Conservation (phyloP, 495 filamentous ascomycete genomes). For the Trichocladium uniseriatum region DNA sequence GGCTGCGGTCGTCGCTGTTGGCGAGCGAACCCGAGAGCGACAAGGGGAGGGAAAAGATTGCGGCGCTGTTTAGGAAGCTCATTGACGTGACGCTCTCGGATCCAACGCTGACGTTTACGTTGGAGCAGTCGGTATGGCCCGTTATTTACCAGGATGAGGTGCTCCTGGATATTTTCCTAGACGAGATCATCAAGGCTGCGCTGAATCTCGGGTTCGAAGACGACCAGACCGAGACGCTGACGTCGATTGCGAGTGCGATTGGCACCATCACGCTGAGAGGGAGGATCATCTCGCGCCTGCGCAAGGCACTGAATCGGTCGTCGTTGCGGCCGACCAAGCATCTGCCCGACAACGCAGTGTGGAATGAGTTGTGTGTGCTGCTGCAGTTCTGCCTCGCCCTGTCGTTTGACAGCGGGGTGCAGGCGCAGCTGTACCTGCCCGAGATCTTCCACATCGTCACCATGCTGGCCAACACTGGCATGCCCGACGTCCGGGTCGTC, state of each 20-base stretch:
- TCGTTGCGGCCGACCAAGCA: constrained; percentile 51
- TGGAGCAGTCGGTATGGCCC: constrained; percentile 54
- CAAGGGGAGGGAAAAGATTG: constrained; percentile 51
- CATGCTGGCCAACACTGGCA: constrained; percentile 54
- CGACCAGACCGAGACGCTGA: constrained; percentile 49
- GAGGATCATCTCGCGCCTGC: constrained; percentile 49
- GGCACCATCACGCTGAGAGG: constrained; percentile 53
- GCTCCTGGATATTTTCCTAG: constrained; percentile 52
- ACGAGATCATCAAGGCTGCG: constrained; percentile 53
- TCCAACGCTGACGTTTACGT: constrained; percentile 43
- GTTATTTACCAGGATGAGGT: constrained; percentile 53
- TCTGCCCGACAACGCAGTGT: constrained; percentile 53
- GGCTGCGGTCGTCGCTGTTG: constrained; percentile 47
- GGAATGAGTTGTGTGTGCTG: constrained; percentile 54
- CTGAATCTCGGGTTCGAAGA: constrained; percentile 46
- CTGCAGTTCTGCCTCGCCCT: constrained; percentile 53
- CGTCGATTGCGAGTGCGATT: constrained; percentile 50
- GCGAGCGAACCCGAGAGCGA: constrained; percentile 49
- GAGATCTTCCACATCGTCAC: constrained; percentile 60
- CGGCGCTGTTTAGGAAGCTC: constrained; percentile 51
- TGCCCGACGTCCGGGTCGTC: constrained; percentile 42
- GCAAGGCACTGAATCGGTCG: constrained; percentile 55
- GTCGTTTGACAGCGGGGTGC: constrained; percentile 55
- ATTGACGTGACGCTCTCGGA: constrained; percentile 52
- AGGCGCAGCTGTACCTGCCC: constrained; percentile 53